phyloP scores from a whole-genome alignment of 2,329 filamentous ascomycete species.

The Xylariaceae sp. region DNA sequence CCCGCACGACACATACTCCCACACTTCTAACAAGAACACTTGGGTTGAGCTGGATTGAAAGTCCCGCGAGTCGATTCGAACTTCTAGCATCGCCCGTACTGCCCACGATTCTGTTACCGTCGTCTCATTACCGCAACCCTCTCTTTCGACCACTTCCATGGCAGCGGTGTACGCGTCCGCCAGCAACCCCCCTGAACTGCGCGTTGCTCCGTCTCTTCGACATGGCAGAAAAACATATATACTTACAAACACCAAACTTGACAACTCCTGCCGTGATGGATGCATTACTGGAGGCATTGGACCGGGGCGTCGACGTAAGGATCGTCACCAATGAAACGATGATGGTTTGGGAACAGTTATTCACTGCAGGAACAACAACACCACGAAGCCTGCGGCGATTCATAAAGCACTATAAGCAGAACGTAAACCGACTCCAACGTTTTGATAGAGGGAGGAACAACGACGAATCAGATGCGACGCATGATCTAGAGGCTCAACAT shows the following conservation, averaged over 20 bases:
- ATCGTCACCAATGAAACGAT: constrained; percentile 65
- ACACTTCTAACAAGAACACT: constrained; percentile 1
- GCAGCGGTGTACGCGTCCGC: constrained; percentile 44
- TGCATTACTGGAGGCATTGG: constrained; percentile 57
- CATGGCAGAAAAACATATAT: constrained; percentile 56
- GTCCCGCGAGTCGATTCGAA: constrained; percentile 18
- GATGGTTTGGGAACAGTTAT: constrained; percentile 77
- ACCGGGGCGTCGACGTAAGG: constrained; percentile 62
- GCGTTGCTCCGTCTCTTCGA: constrained; percentile 59
- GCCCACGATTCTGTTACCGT: constrained; percentile 66
- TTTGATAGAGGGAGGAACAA: constrained; percentile 6
- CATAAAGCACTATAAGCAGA: constrained; percentile 38
- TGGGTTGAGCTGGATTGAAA: constrained; percentile 19
- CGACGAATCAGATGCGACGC: constrained; percentile 20
- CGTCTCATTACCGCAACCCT: constrained; percentile 67
- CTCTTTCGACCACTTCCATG: constrained; percentile 58
- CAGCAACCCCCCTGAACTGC: constrained; percentile 64
- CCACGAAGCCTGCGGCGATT: constrained; percentile 59
- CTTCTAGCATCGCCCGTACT: constrained; percentile 25
- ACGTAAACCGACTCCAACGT: constrained; percentile 39
- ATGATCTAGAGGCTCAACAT: constrained; percentile 41
- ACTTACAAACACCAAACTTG: constrained; percentile 74
- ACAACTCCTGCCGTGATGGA: constrained; percentile 63
- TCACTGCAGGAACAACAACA: constrained; percentile 74
- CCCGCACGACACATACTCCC: too few species aligned